Conservation (phyloP, 768 basidiomycete genomes). For the Suillus hirtellus region DNA sequence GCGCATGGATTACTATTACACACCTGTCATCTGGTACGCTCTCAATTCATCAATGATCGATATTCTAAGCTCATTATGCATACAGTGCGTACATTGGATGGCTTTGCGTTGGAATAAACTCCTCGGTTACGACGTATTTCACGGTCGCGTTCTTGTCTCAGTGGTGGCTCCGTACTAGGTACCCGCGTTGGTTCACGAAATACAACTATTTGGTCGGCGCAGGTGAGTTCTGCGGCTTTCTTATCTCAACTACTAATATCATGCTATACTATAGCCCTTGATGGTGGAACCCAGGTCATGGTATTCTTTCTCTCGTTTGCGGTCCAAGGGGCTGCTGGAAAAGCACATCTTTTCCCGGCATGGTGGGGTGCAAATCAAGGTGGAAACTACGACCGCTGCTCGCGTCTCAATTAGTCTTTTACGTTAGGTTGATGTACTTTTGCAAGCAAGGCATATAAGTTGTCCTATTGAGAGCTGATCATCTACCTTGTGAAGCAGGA, state of each 20-base stretch:
- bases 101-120: constrained; percentile 30
- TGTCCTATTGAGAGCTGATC: no score
- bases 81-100: constrained; percentile 22
- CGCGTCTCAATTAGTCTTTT: no score
- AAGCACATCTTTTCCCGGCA: constrained; percentile 46
- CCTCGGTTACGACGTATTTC: constrained; percentile 20
- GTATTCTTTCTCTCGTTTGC: constrained; percentile 52
- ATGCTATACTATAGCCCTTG: constrained; percentile 27
- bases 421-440: no score
- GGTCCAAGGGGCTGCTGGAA: constrained; percentile 51
- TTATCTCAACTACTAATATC: not conserved
- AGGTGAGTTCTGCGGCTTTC: constrained; percentile 26
- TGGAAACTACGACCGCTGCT: constrained; percentile 31
- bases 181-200: constrained; percentile 37
- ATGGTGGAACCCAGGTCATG: constrained; percentile 50
- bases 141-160: constrained; percentile 35
- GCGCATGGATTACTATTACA: constrained; percentile 28
- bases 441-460: no score
- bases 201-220: constrained; percentile 44
- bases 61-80: constrained; percentile 7
- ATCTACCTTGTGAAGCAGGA: no score
- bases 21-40: constrained; percentile 29
- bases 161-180: constrained; percentile 39
- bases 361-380: constrained; percentile 56
- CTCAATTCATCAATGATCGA: constrained; percentile 1